These are phyloP conservation scores for Phytopythium boreale DNA, from an alignment of 352 stramenopile species.

Conservation along the genomic window DNA sequence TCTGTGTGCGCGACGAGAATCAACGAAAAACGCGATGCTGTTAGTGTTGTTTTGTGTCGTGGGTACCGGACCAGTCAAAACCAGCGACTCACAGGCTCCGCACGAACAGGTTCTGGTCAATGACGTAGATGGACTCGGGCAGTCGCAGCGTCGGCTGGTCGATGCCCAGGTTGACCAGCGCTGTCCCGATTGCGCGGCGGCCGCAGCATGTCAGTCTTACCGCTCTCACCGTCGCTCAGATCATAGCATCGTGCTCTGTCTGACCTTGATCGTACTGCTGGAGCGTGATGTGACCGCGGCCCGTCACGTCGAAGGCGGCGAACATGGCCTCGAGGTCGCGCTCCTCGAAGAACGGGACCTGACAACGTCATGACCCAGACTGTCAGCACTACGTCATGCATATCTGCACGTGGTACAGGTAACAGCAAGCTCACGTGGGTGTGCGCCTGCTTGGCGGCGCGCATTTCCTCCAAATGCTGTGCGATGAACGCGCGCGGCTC, in stretches of 20 bases:
- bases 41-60: neutral
- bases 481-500: constrained; percentile 62
- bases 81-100: constrained; percentile 52
- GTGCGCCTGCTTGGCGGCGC: constrained; percentile 52
- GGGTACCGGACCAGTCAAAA: neutral
- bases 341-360: constrained; percentile 74
- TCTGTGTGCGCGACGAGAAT: constrained; percentile 16
- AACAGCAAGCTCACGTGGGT: constrained; percentile 29
- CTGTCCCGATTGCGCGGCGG: constrained; percentile 11
- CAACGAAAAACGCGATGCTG: neutral
- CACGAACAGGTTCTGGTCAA: constrained; percentile 61
- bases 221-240: neutral
- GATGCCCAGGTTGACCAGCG: constrained; percentile 57
- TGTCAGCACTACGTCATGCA: neutral
- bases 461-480: constrained; percentile 52
- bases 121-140: constrained; percentile 52
- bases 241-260: neutral
- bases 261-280: constrained; percentile 70
- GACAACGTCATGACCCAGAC: neutral
- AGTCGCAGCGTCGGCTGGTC: constrained; percentile 59
- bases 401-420: neutral
- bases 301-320: constrained; percentile 69
- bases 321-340: constrained; percentile 76
- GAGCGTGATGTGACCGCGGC: constrained; percentile 54
- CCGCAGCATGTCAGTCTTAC: neutral